Percentiles rank a stretch among this genome's conserved stretches.
Conservation (phyloP, 75 land plant genomes). For the Sequoia sempervirens region DNA sequence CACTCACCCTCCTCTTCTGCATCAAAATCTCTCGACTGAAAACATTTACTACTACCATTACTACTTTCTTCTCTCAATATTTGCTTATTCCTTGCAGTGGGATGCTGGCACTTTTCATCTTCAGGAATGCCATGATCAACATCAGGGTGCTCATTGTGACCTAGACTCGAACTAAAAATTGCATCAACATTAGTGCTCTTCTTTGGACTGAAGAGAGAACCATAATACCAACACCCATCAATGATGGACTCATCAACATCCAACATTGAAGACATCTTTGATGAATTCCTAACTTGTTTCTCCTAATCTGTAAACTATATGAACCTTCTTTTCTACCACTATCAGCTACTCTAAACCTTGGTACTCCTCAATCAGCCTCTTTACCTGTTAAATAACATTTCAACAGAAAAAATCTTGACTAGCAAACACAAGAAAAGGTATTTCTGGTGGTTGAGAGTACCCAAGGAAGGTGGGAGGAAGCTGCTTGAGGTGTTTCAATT, state of each 20-base stretch:
- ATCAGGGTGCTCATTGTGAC: not conserved
- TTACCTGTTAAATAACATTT: not conserved
- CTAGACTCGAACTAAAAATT: not conserved
- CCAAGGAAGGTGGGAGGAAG: conserved; percentile 1
- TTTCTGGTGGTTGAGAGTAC: not conserved
- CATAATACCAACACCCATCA: not conserved
- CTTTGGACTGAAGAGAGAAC: not conserved
- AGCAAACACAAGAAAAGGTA: not conserved
- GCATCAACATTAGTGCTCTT: not conserved
- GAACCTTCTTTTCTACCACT: too few relatives aligned
- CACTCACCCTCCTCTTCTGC: too few relatives aligned
- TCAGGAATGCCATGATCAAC: not conserved
- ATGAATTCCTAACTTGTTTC: not conserved
- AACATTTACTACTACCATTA: not conserved
- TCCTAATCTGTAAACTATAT: not conserved
- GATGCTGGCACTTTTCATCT: not conserved
- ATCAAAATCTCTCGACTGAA: not conserved
- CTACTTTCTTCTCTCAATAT: not conserved
- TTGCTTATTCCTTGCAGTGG: not conserved
- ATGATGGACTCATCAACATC: not conserved
- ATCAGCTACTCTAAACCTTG: not conserved
- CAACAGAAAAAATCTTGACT: not conserved
- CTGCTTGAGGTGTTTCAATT: too few relatives aligned
- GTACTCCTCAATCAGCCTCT: too few relatives aligned
- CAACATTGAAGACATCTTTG: not conserved